Base-by-base conservation (phyloP, 805 yeast genomes). In the Barnettozyma sp. region DNA sequence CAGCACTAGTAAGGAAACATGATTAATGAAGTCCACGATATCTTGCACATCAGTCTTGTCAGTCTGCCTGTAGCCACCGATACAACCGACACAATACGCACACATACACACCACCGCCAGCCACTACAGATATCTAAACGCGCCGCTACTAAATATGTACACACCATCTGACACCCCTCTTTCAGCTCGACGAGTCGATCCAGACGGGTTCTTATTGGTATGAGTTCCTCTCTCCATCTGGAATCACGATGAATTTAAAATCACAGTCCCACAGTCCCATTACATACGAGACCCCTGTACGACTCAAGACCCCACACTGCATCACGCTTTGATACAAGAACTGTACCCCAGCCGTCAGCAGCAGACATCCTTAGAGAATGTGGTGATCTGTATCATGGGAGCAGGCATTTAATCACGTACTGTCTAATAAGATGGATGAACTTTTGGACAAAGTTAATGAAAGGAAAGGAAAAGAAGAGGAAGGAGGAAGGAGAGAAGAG, bases 401-500 rank as follows among this genome's bases (percentile, higher is more conserved):
- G 35, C 34, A 28, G 35, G 36, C 29, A 37, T 49, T 45, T 50
- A 50, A 49, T 43, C 54, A 48, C 66, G 81, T 74, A 76, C 82
- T 76, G 82, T 76, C 82, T 75, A 63, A 54, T 59, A 77, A 67
- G 76, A 71, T 65, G 80, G 81, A 71, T 63, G 56, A 17, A 67
- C 61, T 70, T 73, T 73, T 71, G 79, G 79, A 76, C 78, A 75
- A 73, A 74, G 79, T 73, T 57, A 58, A 55, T 43, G 49, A 47
- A 50, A 52, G 18, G 27, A 25, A 25, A 25, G 4, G 9, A 6
- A 14, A 18, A 5, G 14, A 4, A 5, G 5, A 7, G 4, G 15
- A 25, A 25, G 18, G 4, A 6, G 16, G 13, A 16, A 7, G n/a
- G n/a, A 6, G 26, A 5, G 26, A 24, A 24, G 14, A 11, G 14